phyloP scores from a whole-genome alignment of 2,329 filamentous ascomycete genomes.

The Colletotrichum sidae region DNA sequence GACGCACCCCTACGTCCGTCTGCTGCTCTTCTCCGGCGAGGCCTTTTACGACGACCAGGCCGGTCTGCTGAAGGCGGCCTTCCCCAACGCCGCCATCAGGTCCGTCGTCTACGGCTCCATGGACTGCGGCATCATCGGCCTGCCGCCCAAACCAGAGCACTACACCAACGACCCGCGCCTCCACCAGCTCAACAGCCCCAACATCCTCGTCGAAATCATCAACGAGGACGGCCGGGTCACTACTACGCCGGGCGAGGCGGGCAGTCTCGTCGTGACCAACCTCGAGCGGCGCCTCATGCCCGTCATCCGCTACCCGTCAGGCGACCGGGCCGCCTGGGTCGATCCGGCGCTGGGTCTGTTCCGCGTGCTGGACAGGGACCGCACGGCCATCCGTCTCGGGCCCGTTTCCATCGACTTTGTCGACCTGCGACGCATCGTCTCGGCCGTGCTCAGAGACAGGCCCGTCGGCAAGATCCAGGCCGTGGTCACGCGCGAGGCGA shows the following conservation, averaged over 20 bases:
- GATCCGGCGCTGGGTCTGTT: slow-evolving; percentile 26
- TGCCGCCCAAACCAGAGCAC: slow-evolving; percentile 24
- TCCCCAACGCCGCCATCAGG: slow-evolving; percentile 21
- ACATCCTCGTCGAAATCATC: slow-evolving; percentile 28
- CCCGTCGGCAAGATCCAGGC: slow-evolving; percentile 24
- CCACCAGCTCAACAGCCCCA: slow-evolving; percentile 31
- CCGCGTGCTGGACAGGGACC: slow-evolving; percentile 33
- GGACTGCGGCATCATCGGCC: slow-evolving; percentile 30
- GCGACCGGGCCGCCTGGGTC: slow-evolving; percentile 31
- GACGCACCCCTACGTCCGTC: slow-evolving; percentile 15
- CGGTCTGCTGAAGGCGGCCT: slow-evolving; percentile 15
- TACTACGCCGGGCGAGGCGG: slow-evolving; percentile 7
- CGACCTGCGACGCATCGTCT: slow-evolving; percentile 27
- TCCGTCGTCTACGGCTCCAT: slow-evolving; percentile 33
- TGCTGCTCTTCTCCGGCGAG: slow-evolving; percentile 34
- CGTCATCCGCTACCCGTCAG: slow-evolving; percentile 31
- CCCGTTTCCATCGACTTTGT: slow-evolving; percentile 31
- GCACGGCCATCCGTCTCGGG: slow-evolving; percentile 31
- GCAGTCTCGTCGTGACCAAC: slow-evolving; percentile 29
- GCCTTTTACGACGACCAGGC: slow-evolving; percentile 32
- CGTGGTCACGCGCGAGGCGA: slow-evolving; percentile 18
- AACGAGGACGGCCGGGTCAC: slow-evolving; percentile 21
- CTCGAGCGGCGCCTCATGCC: slow-evolving; percentile 32
- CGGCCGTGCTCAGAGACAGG: slow-evolving; percentile 11
- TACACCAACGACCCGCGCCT: slow-evolving; percentile 21